Base-by-base conservation (phyloP, 176 grass and related monocot species). In the Musa itinerans region DNA sequence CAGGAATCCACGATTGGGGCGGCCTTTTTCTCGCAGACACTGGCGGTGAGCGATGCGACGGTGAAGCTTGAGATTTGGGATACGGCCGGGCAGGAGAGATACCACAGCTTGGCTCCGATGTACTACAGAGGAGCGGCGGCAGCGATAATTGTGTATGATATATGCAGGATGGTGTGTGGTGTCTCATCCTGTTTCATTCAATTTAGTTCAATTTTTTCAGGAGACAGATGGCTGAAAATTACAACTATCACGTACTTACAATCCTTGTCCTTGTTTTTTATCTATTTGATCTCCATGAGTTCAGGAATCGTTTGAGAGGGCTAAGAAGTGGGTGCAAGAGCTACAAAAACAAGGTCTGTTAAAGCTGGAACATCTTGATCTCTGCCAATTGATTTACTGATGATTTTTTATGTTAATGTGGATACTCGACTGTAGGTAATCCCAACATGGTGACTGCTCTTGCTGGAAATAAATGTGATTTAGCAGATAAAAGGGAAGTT, bases 21-120 rank as follows among this genome's bases (percentile, higher is more conserved):
- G 0, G 93, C 93, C 13, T 97, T 97, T 81, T 97, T 97, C 82
- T 90, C 90, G 9, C 93, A 97, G 79, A 97, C 90, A 24, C 78
- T 97, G 52, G 90, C 93, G 0, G 81, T 97, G 10, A 87, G 81
- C 50, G 93, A 93, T 1, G 83, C 87, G 43, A 93, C 90, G 0
- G 90, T 97, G 14, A 97, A 97, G 85, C 88, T 97, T 14, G 93
- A 97, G 84, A 97, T 97, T 69, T 97, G 93, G 93, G 93, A 97
- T 63, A 97, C 93, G 1, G 93, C 93, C 13, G 93, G 93, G 64
- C 93, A 97, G 81, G 93, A 97, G 80, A 77, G 90, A 67, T 97
- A 93, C 62, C 93, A 97, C 76, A 97, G 93, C 71, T 79, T 97
- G 62, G 93, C 93, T 6, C 93, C 93, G 22, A 97, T 97, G 93